These are phyloP conservation scores for Lactifluus volemus DNA, from an alignment of 768 basidiomycete species.

Conservation along the genomic window DNA sequence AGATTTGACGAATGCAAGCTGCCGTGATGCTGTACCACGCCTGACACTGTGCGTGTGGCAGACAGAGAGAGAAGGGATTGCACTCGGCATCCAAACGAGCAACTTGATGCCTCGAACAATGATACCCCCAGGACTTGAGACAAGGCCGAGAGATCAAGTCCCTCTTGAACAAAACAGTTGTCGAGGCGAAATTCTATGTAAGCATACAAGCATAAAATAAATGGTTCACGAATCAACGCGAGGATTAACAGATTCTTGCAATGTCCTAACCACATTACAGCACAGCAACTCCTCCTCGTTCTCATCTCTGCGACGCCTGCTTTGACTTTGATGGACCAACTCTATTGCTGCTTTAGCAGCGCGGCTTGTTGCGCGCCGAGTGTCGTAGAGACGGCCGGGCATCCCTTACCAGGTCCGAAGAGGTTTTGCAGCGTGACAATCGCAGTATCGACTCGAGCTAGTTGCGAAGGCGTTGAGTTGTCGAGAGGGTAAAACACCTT, in stretches of 20 bases:
- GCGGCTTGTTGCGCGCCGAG: slow-evolving; percentile 24
- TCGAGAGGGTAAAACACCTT: slow-evolving; percentile 55
- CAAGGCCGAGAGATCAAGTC: no score
- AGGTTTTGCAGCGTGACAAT: slow-evolving; percentile 69
- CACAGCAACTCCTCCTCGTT: not conserved
- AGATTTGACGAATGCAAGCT: no score
- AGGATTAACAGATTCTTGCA: not conserved
- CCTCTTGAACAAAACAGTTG: no score
- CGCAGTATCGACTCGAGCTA: slow-evolving; percentile 50
- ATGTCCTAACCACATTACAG: no score
- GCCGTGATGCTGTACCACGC: no score
- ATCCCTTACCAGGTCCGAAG: slow-evolving; percentile 56
- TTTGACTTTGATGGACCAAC: not conserved
- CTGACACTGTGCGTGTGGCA: no score
- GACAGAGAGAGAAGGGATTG: no score
- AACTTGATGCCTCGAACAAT: no score
- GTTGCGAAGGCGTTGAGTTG: slow-evolving; percentile 40
- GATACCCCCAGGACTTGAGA: no score
- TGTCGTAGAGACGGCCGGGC: slow-evolving; percentile 57
- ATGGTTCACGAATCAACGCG: not conserved
- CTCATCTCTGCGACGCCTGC: not conserved
- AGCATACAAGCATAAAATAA: no score
- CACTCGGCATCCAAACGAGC: no score
- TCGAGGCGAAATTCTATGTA: no score
- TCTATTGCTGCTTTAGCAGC: slow-evolving; percentile 4